These are phyloP conservation scores for Pseudogymnoascus sp. DNA, from an alignment of 2,329 filamentous ascomycete species.

Conservation along the genomic window DNA sequence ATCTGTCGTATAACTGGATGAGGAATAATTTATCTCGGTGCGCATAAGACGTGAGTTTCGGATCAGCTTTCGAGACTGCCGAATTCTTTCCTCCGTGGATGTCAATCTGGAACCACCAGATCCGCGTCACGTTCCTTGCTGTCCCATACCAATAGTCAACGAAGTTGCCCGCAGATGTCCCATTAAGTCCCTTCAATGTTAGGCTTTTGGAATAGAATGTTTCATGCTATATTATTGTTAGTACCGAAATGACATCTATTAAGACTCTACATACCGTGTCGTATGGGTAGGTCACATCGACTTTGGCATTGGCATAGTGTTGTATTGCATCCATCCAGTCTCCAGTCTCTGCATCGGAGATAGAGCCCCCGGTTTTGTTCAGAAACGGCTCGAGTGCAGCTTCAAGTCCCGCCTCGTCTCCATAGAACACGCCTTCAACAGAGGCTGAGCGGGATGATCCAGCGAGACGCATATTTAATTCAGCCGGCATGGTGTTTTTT, in stretches of 20 bases:
- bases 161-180: constrained; percentile 36
- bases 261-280: background rate
- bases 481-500: background rate
- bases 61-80: constrained; percentile 17
- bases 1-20: constrained; percentile 54
- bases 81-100: constrained; percentile 50
- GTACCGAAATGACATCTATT: background rate
- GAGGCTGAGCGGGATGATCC: background rate
- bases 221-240: constrained; percentile 28
- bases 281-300: background rate
- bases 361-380: background rate
- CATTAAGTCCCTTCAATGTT: constrained; percentile 43
- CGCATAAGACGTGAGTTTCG: constrained; percentile 53
- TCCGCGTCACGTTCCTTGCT: constrained; percentile 40
- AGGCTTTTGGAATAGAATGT: constrained; percentile 53
- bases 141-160: constrained; percentile 47
- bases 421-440: background rate
- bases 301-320: background rate
- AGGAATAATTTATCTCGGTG: constrained; percentile 59
- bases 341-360: background rate
- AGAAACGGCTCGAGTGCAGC: background rate
- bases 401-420: background rate
- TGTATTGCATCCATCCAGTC: background rate
- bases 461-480: background rate
- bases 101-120: constrained; percentile 59